Conservation (phyloP, 1,139 yeast genomes). For the Oligophagozyma castellii region DNA sequence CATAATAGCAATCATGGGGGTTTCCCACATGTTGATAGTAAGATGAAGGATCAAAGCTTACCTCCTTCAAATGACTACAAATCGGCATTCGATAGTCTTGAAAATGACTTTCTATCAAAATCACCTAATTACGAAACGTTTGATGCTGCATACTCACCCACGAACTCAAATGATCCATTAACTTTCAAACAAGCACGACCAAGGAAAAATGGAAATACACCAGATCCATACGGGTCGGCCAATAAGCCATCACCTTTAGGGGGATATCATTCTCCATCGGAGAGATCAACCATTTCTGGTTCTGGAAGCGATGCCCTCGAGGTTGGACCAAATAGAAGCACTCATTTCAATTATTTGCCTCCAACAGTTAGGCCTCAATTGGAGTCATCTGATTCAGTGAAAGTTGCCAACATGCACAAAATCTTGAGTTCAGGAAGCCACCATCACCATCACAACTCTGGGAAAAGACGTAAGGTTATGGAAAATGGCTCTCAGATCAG, state of each 20-base stretch:
- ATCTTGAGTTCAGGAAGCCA: slow-evolving; percentile 26
- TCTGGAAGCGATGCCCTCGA: slow-evolving; percentile 37
- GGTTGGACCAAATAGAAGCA: slow-evolving; percentile 41
- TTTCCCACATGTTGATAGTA: slow-evolving; percentile 1
- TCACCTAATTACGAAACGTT: slow-evolving; percentile 14
- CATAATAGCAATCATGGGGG: slow-evolving; percentile 3
- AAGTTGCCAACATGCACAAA: slow-evolving; percentile 32
- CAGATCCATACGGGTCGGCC: not conserved
- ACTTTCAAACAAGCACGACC: slow-evolving; percentile 2
- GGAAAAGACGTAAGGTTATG: slow-evolving; percentile 3
- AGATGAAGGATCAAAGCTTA: not conserved
- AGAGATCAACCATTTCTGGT: slow-evolving; percentile 8
- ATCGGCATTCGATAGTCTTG: slow-evolving; percentile 5
- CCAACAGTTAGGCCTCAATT: slow-evolving; percentile 58
- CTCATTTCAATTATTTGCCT: slow-evolving; percentile 62
- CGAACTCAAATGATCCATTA: slow-evolving; percentile 2
- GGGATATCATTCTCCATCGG: not conserved
- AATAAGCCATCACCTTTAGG: not conserved
- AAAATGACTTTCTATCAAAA: slow-evolving; percentile 13
- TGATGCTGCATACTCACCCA: slow-evolving; percentile 12
- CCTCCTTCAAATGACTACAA: slow-evolving; percentile 4
- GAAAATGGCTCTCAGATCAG: not conserved
- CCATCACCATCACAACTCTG: slow-evolving; percentile 4
- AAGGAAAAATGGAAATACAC: slow-evolving; percentile 2
- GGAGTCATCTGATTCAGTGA: slow-evolving; percentile 36